Percentiles rank a stretch among this genome's conserved stretches.
phyloP scores from a whole-genome alignment of 2,329 filamentous ascomycete genomes.

The Scedosporium apiospermum region DNA sequence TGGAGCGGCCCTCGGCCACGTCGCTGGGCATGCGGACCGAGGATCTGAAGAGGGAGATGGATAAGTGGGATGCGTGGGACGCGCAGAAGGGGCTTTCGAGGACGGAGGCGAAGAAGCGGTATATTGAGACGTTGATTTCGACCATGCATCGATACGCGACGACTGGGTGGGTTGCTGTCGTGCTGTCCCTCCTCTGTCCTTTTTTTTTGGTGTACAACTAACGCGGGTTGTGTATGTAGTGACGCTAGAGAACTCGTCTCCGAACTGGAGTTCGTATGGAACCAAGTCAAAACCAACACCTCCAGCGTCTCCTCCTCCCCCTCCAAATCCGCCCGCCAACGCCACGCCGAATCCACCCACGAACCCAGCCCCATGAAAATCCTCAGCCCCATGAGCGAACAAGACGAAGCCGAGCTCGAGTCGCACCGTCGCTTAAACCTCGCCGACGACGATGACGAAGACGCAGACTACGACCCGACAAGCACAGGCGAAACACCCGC shows the following conservation, averaged over 20 bases:
- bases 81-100: conserved; percentile 71
- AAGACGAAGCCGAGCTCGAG: conserved; percentile 56
- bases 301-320: conserved; percentile 53
- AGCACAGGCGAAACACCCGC: conserved; percentile 21
- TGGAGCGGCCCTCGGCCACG: conserved; percentile 62
- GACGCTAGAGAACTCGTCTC: conserved; percentile 81
- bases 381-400: conserved; percentile 78
- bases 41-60: conserved; percentile 49
- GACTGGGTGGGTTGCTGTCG: conserved; percentile 66
- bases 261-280: conserved; percentile 99
- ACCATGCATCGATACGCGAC: conserved; percentile 96
- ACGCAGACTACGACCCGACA: conserved; percentile 30
- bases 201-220: not conserved
- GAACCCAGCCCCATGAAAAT: conserved; percentile 54
- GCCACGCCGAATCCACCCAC: conserved; percentile 35
- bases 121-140: conserved; percentile 88
- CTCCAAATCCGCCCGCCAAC: conserved; percentile 27
- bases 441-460: conserved; percentile 34
- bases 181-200: too few relatives aligned
- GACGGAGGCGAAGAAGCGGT: conserved; percentile 88
- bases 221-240: conserved; percentile 23
- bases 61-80: conserved; percentile 94
- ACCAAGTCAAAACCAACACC: conserved; percentile 86
- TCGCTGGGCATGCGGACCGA: conserved; percentile 34
- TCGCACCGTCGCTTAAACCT: conserved; percentile 34